A percentile compares a stretch with the other conserved stretches of the same genome.
These are phyloP conservation scores for Pugionium dolabratum DNA, from an alignment of 345 rosid species.

Conservation along the genomic window DNA sequence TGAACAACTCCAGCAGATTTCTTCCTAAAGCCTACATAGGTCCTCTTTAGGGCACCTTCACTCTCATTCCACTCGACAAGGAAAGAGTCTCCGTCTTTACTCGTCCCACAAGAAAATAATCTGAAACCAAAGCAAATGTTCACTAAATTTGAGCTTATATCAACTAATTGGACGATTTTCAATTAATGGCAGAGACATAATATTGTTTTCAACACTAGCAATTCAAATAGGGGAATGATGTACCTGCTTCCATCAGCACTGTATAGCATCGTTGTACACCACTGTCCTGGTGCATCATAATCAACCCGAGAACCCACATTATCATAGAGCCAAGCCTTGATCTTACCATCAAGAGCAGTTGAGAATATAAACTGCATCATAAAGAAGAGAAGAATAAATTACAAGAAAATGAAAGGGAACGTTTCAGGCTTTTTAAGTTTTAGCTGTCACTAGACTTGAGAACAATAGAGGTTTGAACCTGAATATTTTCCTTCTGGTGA, in stretches of 20 bases:
- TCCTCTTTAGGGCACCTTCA: constrained; percentile 72
- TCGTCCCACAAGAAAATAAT: constrained; percentile 80
- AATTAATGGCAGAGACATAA: constrained; percentile 4
- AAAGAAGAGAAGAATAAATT: constrained; percentile 1
- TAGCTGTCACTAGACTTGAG: not conserved
- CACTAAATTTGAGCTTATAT: constrained; percentile 11
- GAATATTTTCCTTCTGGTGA: constrained; percentile 56
- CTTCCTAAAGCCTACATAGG: constrained; percentile 64
- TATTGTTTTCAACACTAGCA: constrained; percentile 8
- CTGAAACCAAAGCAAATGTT: constrained; percentile 39
- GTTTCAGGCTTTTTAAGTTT: not conserved
- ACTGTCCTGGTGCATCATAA: constrained; percentile 85
- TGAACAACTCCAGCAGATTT: constrained; percentile 61
- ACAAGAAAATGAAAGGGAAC: not conserved
- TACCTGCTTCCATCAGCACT: constrained; percentile 92
- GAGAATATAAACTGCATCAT: constrained; percentile 77
- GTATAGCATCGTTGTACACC: constrained; percentile 86
- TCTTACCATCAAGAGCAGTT: constrained; percentile 85
- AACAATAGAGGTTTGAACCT: constrained; percentile 34
- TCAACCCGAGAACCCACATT: constrained; percentile 76
- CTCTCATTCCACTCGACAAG: constrained; percentile 84
- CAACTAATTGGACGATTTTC: not conserved
- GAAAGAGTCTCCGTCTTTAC: constrained; percentile 75
- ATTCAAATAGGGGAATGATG: not conserved
- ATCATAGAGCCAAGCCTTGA: constrained; percentile 94